Conservation (phyloP, 2,329 filamentous ascomycete genomes). For the Aureobasidium lini region DNA sequence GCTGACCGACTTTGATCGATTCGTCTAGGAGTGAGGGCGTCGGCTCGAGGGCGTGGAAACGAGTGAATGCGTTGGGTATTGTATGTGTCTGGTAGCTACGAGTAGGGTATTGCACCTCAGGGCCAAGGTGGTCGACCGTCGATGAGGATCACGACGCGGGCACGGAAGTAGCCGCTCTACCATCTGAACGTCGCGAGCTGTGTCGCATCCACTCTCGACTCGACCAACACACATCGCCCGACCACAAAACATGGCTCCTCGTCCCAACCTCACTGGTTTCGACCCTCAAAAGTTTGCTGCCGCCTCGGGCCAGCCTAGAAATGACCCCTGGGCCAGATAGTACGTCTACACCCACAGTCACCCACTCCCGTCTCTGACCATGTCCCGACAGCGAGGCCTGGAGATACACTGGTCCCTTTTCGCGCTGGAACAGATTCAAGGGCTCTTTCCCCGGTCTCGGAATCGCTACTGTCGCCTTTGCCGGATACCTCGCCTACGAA, state of each 20-base stretch:
- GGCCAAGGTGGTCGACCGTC: no score
- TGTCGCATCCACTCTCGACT: not conserved
- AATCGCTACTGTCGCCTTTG: constrained; percentile 85
- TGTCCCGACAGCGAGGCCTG: constrained; percentile 67
- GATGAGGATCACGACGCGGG: not conserved
- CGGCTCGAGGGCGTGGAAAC: not conserved
- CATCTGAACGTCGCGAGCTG: not conserved
- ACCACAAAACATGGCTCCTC: constrained; percentile 38
- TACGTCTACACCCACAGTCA: constrained; percentile 31
- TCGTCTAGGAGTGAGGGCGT: no score
- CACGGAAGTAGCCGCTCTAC: not conserved
- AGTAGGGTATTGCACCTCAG: not conserved
- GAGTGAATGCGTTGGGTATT: not conserved
- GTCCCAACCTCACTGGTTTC: constrained; percentile 84
- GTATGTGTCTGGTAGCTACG: not conserved
- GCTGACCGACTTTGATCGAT: not conserved
- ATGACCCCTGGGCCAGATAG: constrained; percentile 58
- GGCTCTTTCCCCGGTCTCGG: constrained; percentile 81
- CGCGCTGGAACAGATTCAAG: constrained; percentile 82
- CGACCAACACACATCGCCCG: not conserved
- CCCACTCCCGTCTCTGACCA: not conserved
- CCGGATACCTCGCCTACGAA: constrained; percentile 83
- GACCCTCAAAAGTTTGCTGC: constrained; percentile 73
- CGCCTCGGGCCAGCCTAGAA: constrained; percentile 54
- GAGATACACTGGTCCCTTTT: constrained; percentile 87